Conservation (phyloP, 192 early-diverging fungal genomes). For the Obelidium mucronatum region DNA sequence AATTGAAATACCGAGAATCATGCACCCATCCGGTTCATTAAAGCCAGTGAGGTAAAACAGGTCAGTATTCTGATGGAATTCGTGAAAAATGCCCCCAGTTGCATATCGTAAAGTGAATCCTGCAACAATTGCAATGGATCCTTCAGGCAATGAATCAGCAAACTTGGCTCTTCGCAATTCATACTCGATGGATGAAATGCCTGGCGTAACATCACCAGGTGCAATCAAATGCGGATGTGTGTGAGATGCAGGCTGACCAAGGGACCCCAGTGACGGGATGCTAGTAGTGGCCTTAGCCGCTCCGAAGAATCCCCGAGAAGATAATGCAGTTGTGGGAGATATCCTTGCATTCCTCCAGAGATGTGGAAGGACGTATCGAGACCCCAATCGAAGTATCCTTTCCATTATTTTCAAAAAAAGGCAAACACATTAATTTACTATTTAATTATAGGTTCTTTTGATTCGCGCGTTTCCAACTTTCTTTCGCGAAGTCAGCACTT, state of each 20-base stretch:
- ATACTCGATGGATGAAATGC: constrained; percentile 79
- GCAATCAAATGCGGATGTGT: constrained; percentile 87
- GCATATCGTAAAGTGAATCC: constrained; percentile 70
- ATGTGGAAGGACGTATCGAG: too few relatives aligned
- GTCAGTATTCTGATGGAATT: constrained; percentile 93
- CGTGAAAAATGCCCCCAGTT: constrained; percentile 92
- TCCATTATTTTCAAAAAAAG: too few relatives aligned
- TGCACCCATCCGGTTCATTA: constrained; percentile 87
- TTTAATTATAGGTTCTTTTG: too few relatives aligned
- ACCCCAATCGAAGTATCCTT: too few relatives aligned
- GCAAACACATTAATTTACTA: too few relatives aligned
- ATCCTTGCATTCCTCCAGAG: too few relatives aligned
- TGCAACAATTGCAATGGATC: constrained; percentile 67
- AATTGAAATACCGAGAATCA: constrained; percentile 48
- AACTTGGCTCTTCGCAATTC: constrained; percentile 73
- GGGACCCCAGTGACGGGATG: constrained; percentile 1
- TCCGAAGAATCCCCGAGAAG: too few relatives aligned
- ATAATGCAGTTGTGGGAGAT: too few relatives aligned
- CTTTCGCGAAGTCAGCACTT: constrained; percentile 39
- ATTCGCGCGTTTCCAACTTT: constrained; percentile 33
- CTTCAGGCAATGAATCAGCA: constrained; percentile 60
- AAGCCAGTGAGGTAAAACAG: constrained; percentile 90
- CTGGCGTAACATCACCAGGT: constrained; percentile 61
- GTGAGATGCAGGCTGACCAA: constrained; percentile 82
- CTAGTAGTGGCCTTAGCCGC: too few relatives aligned